These are phyloP conservation scores for Vitis amurensis DNA, from an alignment of 164 flowering plant species.

Conservation along the genomic window DNA sequence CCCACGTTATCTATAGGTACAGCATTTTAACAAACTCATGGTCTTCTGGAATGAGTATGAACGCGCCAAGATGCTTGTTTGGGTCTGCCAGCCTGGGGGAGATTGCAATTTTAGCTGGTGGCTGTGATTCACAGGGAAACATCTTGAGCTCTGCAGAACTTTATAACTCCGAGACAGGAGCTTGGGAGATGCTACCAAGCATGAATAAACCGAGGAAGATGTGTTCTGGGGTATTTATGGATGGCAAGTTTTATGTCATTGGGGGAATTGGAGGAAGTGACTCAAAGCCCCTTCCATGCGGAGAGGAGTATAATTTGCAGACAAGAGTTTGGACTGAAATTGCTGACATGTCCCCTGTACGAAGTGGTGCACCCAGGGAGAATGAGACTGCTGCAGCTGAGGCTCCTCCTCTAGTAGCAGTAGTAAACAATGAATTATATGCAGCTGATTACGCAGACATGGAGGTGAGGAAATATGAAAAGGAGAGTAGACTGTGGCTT, in stretches of 20 bases:
- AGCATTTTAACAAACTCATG: slow-evolving; percentile 81
- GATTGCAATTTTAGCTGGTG: slow-evolving; percentile 90
- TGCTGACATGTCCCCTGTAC: slow-evolving; percentile 78
- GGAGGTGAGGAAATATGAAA: slow-evolving; percentile 76
- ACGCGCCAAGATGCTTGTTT: slow-evolving; percentile 79
- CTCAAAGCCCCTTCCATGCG: slow-evolving; percentile 59
- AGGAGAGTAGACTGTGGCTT: slow-evolving; percentile 48
- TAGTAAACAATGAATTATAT: slow-evolving; percentile 79
- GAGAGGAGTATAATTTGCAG: slow-evolving; percentile 78
- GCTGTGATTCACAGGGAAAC: slow-evolving; percentile 72
- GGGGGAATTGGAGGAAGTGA: slow-evolving; percentile 74
- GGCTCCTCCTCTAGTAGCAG: slow-evolving; percentile 94
- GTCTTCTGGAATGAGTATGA: slow-evolving; percentile 77
- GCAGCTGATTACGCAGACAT: slow-evolving; percentile 86
- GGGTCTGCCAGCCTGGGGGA: slow-evolving; percentile 93
- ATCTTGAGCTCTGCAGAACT: slow-evolving; percentile 73
- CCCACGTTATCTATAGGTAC: slow-evolving; percentile 70
- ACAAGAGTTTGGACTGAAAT: slow-evolving; percentile 75
- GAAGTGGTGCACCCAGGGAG: slow-evolving; percentile 39
- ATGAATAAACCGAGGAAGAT: slow-evolving; percentile 86
- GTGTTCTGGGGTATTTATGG: slow-evolving; percentile 96
- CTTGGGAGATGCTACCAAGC: slow-evolving; percentile 62
- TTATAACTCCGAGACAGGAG: slow-evolving; percentile 72
- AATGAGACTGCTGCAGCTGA: slow-evolving; percentile 47
- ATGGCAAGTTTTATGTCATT: slow-evolving; percentile 82